Evolutionary conservation across 768 basidiomycete genomes (phyloP).

Genomic region (Lactarius quietus): DNA sequence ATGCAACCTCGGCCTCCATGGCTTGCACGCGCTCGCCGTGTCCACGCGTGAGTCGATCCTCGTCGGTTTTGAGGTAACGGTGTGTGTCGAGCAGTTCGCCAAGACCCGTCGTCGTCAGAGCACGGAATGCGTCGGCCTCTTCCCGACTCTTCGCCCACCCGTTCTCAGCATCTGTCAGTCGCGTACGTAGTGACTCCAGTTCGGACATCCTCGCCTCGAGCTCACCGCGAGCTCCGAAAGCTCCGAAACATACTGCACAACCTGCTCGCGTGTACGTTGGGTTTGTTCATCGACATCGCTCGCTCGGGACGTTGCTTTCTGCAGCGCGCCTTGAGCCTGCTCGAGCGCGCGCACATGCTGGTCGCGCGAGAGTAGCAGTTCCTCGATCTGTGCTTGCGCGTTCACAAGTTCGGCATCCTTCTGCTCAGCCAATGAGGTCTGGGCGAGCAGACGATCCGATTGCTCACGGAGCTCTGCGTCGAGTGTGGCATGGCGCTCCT

Average conservation of each 20-base stretch:
- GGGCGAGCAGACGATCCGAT: slow-evolving; percentile 64
- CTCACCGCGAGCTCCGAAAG: slow-evolving; percentile 77
- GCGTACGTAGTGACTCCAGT: slow-evolving; percentile 60
- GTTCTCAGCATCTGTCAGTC: slow-evolving; percentile 80
- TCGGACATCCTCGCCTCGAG: slow-evolving; percentile 73
- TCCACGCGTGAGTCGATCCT: slow-evolving; percentile 69
- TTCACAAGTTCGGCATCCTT: slow-evolving; percentile 73
- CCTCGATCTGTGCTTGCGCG: slow-evolving; percentile 64
- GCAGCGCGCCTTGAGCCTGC: slow-evolving; percentile 74
- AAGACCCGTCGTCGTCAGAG: slow-evolving; percentile 79
- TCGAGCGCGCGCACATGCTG: slow-evolving; percentile 87
- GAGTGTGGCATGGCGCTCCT: slow-evolving; percentile 53
- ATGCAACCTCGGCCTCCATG: slow-evolving; percentile 71
- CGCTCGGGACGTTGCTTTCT: slow-evolving; percentile 70
- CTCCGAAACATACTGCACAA: slow-evolving; percentile 69
- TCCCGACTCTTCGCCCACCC: slow-evolving; percentile 90
- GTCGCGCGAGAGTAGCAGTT: slow-evolving; percentile 65
- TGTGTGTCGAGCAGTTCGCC: slow-evolving; percentile 88
- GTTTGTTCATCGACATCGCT: slow-evolving; percentile 76
- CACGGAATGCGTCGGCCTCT: slow-evolving; percentile 87
- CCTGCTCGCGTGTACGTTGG: slow-evolving; percentile 64
- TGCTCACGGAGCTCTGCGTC: slow-evolving; percentile 74
- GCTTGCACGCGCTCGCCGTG: slow-evolving; percentile 81
- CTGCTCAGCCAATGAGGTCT: slow-evolving; percentile 72
- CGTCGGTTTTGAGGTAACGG: slow-evolving; percentile 78